Base-by-base conservation (phyloP, 305 asterid genomes). In the Solanum hybrid region DNA sequence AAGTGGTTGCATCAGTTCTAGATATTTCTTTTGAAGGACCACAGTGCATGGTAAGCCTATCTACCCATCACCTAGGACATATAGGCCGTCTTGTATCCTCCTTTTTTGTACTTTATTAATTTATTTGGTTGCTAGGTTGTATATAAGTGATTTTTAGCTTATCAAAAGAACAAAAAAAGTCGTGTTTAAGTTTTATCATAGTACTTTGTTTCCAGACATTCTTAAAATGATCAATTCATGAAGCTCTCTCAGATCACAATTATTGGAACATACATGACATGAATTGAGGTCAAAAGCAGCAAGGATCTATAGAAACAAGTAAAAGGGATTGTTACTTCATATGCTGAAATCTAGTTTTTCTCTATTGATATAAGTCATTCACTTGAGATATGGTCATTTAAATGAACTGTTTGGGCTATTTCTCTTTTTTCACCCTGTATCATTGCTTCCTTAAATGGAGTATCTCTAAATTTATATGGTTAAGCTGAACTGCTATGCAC, bases 1-100 rank as follows among this genome's bases (percentile, higher is more conserved):
- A 93, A 91, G 93, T 89, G 81, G 98, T 94, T 91, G 95, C 98
- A 70, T 96, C 98, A 73, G 95, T 95, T 90, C 83, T 97, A 79
- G 83, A 92, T 87, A 91, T 97, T 92, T 94, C 98, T 45, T 94
- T 96, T 93, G 96, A 96, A 87, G 98, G 95, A 34, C 93, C 98
- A 86, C 98, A 94, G 86, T 96, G 98, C 93, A 92, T 93, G 97
- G 99, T 95, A 91, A 89, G 91, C 26, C 51, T 57, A 70, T 81
- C 51, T 33, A 38, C 89, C 90, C 87, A 72, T 89, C 45, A 85
- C 76, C 88, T 57, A n/a, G 45, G 39, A 51, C 88, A 45, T 83
- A 45, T 83, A 29, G 11, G 88, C 12, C n/a, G 6, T 85, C 77
- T 85, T 85, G 32, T 10, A 57, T 51, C 88, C 76, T 85, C 88